Base-by-base conservation (phyloP, 2,329 filamentous ascomycete genomes). In the Curvularia eragrostidis region DNA sequence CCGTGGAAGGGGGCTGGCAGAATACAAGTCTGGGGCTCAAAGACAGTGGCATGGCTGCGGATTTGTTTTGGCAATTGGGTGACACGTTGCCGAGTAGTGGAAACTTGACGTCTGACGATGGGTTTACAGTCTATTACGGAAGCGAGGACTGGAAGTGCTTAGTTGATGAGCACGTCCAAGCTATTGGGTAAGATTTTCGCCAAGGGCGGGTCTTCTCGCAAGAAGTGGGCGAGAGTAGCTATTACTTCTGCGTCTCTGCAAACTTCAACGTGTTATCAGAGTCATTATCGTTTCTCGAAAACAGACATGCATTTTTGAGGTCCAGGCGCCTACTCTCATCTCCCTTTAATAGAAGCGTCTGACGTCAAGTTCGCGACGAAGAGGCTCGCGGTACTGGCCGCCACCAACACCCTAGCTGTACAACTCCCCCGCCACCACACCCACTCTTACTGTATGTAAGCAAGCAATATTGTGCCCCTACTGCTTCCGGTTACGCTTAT, bases 51-150 rank as follows among this genome's bases (percentile, higher is more conserved):
- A 74, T 75, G 65, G 73, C 68, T 12, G 70, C 36, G 6, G 72
- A 75, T 56, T n/a, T 68, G 46, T 75, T 75, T 54, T 75, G 73
- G 73, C 71, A 76, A 41, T 54, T 72, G 36, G 73, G 73, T 3
- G 71, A 72, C 43, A 66, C 55, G 13, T 43, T 72, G 5, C 52
- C 55, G 38, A 66, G 59, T 23, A 66, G 64, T 6, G 66, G 67
- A 15, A 52, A 65, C 53, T 39, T 69, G 54, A 73, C 71, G 26
- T 52, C 61, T 51, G 64, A 74, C 53, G 72, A 76, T 64, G 69
- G 70, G 26, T 54, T 74, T 53, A 75, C 72, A 5, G 67, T 75
- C 18, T 75, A 71, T 43, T 68, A 73, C 49, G 61, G 63, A 5
- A 66, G 59, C 23, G 50, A 48, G 19, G 65, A 76, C 47, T 76